Conservation (phyloP, 1,284 basidiomycete genomes). For the Tausonia pullulans region DNA sequence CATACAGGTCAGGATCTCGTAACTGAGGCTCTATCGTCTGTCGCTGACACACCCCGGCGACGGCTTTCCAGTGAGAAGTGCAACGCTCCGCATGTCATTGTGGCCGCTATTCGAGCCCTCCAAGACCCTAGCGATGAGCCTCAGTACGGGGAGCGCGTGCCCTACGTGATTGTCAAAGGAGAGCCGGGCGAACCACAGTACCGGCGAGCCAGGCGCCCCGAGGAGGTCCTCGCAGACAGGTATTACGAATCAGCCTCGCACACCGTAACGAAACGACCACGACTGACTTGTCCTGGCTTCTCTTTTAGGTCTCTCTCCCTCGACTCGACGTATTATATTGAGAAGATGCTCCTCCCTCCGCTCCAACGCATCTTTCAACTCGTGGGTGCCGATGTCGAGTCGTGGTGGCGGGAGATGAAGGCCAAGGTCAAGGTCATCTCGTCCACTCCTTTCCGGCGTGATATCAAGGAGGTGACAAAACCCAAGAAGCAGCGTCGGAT, state of each 20-base stretch:
- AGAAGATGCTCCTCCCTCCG: conserved; percentile 74
- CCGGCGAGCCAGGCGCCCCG: conserved; percentile 68
- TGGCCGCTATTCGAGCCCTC: conserved; percentile 65
- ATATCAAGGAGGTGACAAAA: conserved; percentile 29
- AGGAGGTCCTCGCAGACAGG: conserved; percentile 63
- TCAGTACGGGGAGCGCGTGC: conserved; percentile 86
- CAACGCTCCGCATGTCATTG: conserved; percentile 79
- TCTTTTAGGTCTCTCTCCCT: conserved; percentile 49
- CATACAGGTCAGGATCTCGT: conserved; percentile 57
- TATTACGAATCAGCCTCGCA: conserved; percentile 25
- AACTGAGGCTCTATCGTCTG: background rate
- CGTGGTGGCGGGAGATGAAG: conserved; percentile 92
- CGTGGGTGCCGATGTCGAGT: conserved; percentile 73
- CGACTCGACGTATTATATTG: conserved; percentile 85
- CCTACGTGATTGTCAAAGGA: conserved; percentile 73
- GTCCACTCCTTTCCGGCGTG: conserved; percentile 24
- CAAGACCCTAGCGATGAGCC: conserved; percentile 71
- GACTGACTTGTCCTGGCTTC: background rate
- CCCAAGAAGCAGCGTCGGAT: conserved; percentile 27
- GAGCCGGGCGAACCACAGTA: conserved; percentile 58
- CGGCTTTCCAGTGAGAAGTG: conserved; percentile 51
- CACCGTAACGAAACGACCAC: background rate
- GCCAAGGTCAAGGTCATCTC: conserved; percentile 46
- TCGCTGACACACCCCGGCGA: background rate
- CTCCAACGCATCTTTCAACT: conserved; percentile 83